These are phyloP conservation scores for Leucaena leucocephala DNA, from an alignment of 306 rosid species.

Conservation along the genomic window DNA sequence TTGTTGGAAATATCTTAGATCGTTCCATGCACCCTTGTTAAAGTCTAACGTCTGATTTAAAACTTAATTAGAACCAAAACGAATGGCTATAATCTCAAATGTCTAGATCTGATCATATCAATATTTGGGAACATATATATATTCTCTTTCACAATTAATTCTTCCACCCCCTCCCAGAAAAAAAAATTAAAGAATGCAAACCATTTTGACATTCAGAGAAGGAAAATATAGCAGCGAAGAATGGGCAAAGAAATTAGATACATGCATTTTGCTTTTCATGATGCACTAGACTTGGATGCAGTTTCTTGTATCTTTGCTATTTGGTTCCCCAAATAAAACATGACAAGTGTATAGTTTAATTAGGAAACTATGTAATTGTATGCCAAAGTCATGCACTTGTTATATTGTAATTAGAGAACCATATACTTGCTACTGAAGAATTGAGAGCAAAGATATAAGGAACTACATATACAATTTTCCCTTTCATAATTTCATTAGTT, in stretches of 20 bases:
- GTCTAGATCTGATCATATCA: conserved; percentile 28
- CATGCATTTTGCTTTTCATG: background rate
- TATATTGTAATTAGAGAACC: background rate
- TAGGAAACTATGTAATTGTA: background rate
- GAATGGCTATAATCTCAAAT: background rate
- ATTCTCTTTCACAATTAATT: conserved; percentile 8
- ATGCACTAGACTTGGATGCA: background rate
- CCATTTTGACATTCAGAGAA: background rate
- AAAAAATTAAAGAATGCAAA: background rate
- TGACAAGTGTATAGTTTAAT: background rate
- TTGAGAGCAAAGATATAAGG: background rate
- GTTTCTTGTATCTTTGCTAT: background rate
- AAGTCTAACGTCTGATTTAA: background rate
- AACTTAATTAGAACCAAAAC: background rate
- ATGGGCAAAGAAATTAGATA: background rate
- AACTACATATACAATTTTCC: background rate
- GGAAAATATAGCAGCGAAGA: background rate
- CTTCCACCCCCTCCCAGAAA: background rate
- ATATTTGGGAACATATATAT: background rate
- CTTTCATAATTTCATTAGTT: background rate
- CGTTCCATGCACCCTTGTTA: background rate
- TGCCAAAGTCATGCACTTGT: background rate
- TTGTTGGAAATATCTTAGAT: background rate
- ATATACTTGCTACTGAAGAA: background rate
- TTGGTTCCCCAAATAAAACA: background rate